phyloP scores from a whole-genome alignment of 176 grass and related monocot genomes.

The Melocanna baccifera region DNA sequence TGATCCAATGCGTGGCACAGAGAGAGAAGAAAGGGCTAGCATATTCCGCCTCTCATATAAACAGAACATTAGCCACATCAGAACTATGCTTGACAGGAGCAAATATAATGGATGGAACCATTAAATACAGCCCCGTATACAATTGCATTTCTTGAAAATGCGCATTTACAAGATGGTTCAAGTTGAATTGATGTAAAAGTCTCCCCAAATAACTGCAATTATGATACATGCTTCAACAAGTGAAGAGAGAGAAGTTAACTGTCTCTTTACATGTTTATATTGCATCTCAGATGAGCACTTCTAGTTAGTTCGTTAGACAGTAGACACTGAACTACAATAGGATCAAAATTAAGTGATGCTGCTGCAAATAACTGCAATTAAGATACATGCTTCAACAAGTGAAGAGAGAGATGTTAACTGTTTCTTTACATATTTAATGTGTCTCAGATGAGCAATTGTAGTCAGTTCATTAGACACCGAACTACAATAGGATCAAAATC shows the following conservation, averaged over 20 bases:
- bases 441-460: not conserved
- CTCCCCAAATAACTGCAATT: not conserved
- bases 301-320: not conserved
- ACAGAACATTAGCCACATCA: slow-evolving; percentile 7
- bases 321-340: not conserved
- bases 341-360: not conserved
- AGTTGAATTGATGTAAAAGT: slow-evolving; percentile 2
- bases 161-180: slow-evolving; percentile 12
- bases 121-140: not conserved
- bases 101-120: not conserved
- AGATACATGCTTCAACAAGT: not conserved
- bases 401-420: not conserved
- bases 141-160: slow-evolving; percentile 9
- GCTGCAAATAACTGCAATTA: not conserved
- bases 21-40: not conserved
- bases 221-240: not conserved
- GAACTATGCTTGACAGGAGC: not conserved
- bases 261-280: not conserved
- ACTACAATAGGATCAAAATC: not conserved
- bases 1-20: not conserved
- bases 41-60: not conserved
- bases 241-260: not conserved
- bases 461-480: not conserved
- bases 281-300: not conserved
- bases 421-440: not conserved